Evolutionary conservation across 176 grass and related monocot species (phyloP).

Genomic region (Bromus sterilis): DNA sequence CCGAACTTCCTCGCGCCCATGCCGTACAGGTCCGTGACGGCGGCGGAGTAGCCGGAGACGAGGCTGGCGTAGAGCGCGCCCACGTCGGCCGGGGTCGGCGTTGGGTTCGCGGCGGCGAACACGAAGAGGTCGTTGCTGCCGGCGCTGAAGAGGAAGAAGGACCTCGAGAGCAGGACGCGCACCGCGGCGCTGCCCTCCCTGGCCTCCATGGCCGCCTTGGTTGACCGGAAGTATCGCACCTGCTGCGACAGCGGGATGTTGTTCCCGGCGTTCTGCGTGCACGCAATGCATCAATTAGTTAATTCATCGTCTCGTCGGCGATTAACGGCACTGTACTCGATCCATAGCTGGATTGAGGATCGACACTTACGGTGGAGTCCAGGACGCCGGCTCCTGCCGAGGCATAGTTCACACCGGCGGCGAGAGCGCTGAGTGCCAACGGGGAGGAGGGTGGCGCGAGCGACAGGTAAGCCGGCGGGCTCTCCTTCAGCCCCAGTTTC

Average conservation of each 20-base stretch:
- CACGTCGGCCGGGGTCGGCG: not conserved
- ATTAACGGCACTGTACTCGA: too few relatives aligned
- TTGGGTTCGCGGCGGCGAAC: not conserved
- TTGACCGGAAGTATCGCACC: not conserved
- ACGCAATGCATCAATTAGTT: not conserved
- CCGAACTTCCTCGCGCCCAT: slow-evolving; percentile 39
- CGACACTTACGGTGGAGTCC: slow-evolving; percentile 28
- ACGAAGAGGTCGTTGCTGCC: slow-evolving; percentile 35
- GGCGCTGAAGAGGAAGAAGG: slow-evolving; percentile 25
- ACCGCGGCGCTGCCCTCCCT: not conserved
- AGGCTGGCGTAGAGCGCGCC: not conserved
- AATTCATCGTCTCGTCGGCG: too few relatives aligned
- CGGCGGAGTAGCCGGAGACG: slow-evolving; percentile 17
- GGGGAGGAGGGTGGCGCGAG: not conserved
- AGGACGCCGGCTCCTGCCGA: slow-evolving; percentile 49
- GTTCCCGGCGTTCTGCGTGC: slow-evolving; percentile 4
- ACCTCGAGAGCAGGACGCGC: slow-evolving; percentile 11
- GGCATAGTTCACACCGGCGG: slow-evolving; percentile 28
- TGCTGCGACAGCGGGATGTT: slow-evolving; percentile 38
- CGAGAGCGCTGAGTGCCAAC: slow-evolving; percentile 13
- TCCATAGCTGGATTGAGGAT: too few relatives aligned
- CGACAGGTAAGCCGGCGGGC: slow-evolving; percentile 32
- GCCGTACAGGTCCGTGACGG: slow-evolving; percentile 17
- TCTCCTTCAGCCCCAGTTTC: slow-evolving; percentile 27
- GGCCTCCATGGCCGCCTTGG: slow-evolving; percentile 10